A percentile compares a stretch with the other conserved stretches of the same genome.
These are phyloP conservation scores for Aurifilum marmelostoma DNA, from an alignment of 2,329 filamentous ascomycete species.

Conservation along the genomic window DNA sequence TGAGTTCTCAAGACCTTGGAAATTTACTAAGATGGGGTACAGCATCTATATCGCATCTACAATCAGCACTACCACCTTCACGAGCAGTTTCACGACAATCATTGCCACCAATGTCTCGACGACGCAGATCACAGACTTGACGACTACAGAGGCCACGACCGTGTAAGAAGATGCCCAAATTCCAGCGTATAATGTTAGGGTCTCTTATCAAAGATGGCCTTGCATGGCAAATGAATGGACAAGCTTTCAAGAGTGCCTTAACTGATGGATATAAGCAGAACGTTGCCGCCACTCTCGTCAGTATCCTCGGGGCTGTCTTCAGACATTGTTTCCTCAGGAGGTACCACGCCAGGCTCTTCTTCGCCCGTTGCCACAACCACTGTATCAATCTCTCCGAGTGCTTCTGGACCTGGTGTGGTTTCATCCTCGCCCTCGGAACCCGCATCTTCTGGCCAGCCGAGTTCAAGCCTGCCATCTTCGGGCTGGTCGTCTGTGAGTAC, in stretches of 20 bases:
- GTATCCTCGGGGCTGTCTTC: neutral
- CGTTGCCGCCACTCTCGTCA: neutral
- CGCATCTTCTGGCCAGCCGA: neutral
- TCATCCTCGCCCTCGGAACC: neutral
- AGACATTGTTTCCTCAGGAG: neutral
- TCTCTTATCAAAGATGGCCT: neutral
- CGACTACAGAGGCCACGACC: conserved; percentile 20
- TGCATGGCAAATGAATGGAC: neutral
- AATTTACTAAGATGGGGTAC: neutral
- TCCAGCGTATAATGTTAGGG: no score
- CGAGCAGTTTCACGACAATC: conserved; percentile 24
- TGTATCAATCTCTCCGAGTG: neutral
- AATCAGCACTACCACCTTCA: conserved; percentile 21
- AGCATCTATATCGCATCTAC: conserved; percentile 1
- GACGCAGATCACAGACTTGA: conserved; percentile 26
- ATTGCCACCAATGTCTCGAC: conserved; percentile 29
- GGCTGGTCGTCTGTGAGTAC: neutral
- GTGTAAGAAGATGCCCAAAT: neutral
- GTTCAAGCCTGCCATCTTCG: neutral
- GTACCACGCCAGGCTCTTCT: conserved; percentile 1
- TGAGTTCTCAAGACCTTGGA: neutral
- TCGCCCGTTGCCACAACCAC: neutral
- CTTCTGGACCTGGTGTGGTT: neutral
- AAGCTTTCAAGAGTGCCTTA: neutral
- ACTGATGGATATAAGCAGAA: neutral